Evolutionary conservation across 768 basidiomycete genomes (phyloP).

Genomic region (Auricularia heimuer): DNA sequence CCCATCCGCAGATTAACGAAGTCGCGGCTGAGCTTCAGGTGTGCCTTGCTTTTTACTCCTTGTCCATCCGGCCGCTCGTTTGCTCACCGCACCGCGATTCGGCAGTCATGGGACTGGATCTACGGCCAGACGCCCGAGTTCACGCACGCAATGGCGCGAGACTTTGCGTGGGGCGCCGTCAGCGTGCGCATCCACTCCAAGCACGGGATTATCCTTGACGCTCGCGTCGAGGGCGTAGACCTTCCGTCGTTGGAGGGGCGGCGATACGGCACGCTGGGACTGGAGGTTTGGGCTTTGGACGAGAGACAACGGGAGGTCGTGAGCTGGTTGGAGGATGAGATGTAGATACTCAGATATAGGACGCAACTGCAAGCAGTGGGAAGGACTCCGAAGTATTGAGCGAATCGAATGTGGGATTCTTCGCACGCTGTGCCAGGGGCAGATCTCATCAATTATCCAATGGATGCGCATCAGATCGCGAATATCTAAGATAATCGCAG

Average conservation of each 20-base stretch:
- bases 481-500: too few species aligned
- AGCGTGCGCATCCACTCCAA: constrained; percentile 44
- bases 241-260: not conserved
- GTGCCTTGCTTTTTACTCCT: too few species aligned
- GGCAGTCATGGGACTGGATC: constrained; percentile 84
- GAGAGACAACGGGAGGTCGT: not conserved
- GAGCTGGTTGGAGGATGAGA: not conserved
- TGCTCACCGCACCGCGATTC: not conserved
- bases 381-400: too few species aligned
- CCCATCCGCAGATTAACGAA: too few species aligned
- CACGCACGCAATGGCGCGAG: constrained; percentile 41
- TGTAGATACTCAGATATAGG: not conserved
- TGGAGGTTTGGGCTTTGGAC: not conserved
- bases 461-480: too few species aligned
- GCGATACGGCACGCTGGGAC: not conserved
- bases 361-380: too few species aligned
- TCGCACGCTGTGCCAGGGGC: too few species aligned
- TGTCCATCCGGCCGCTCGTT: constrained; percentile 24
- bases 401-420: too few species aligned
- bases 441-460: too few species aligned
- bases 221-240: not conserved
- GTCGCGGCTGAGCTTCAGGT: too few species aligned
- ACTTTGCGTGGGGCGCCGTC: constrained; percentile 30
- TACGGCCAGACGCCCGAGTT: constrained; percentile 95
- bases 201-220: constrained; percentile 47